These are phyloP conservation scores for Glycine tomentella DNA, from an alignment of 306 rosid genomes.

Conservation along the genomic window DNA sequence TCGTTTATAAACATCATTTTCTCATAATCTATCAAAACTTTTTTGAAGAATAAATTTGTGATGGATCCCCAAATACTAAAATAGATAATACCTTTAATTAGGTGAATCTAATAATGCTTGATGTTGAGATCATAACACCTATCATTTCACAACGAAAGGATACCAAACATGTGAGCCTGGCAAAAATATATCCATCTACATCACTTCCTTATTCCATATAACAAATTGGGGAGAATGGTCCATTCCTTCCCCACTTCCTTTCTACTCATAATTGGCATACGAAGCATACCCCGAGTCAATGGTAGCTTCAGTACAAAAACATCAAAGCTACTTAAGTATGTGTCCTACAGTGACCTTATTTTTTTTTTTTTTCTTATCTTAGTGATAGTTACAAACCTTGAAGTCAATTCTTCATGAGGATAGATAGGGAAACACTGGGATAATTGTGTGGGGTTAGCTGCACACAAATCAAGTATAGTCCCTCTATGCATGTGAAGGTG, in stretches of 20 bases:
- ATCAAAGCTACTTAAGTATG: slow-evolving; percentile 2
- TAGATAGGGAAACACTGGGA: slow-evolving; percentile 27
- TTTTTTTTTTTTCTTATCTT: too few species aligned
- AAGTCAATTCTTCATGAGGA: slow-evolving; percentile 7
- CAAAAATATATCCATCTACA: background rate
- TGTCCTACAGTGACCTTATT: too few species aligned
- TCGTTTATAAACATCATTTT: too few species aligned
- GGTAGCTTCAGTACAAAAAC: background rate
- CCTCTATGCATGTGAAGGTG: slow-evolving; percentile 22
- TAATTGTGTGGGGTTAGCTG: slow-evolving; percentile 30
- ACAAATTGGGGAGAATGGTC: background rate
- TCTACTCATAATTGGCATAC: background rate
- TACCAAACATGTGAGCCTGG: background rate
- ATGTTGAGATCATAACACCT: background rate
- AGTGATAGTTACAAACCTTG: background rate
- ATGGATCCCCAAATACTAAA: too few species aligned
- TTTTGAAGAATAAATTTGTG: too few species aligned
- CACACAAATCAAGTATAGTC: slow-evolving; percentile 33
- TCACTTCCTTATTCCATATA: background rate
- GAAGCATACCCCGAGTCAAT: background rate
- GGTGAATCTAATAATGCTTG: too few species aligned
- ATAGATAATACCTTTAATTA: too few species aligned
- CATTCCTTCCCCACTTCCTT: background rate
- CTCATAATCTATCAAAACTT: too few species aligned
- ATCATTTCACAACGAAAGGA: background rate